phyloP scores from a whole-genome alignment of 2,329 filamentous ascomycete genomes.

The Fusarium sp. region DNA sequence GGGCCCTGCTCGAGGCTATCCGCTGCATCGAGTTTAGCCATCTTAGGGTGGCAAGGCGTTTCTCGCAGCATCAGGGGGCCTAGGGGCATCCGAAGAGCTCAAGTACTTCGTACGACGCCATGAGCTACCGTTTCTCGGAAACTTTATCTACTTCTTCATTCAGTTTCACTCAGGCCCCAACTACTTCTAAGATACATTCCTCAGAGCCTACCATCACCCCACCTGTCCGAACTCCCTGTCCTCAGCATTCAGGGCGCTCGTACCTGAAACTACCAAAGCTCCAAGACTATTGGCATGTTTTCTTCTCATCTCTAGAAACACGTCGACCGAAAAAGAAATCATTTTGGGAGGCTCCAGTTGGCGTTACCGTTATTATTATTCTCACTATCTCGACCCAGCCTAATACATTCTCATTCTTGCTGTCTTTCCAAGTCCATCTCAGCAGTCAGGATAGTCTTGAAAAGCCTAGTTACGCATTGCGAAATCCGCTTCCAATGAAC shows the following conservation, averaged over 20 bases:
- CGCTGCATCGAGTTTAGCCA: too few relatives aligned
- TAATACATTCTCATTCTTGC: background rate
- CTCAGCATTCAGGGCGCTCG: background rate
- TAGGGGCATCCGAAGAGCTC: too few relatives aligned
- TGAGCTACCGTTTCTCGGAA: background rate
- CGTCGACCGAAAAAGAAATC: too few relatives aligned
- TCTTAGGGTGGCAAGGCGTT: too few relatives aligned
- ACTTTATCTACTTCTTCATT: too few relatives aligned
- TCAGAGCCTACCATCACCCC: too few relatives aligned
- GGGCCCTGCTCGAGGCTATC: too few relatives aligned
- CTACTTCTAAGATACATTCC: background rate
- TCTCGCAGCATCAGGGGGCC: too few relatives aligned
- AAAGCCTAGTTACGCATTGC: accelerated
- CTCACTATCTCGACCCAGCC: background rate
- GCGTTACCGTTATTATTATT: too few relatives aligned
- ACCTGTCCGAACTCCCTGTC: background rate
- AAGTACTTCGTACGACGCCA: background rate
- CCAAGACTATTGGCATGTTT: background rate
- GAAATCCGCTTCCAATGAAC: background rate
- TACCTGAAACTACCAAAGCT: background rate
- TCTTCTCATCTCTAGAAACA: too few relatives aligned
- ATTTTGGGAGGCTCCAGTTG: too few relatives aligned
- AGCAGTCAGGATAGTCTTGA: background rate
- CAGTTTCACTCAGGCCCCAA: too few relatives aligned
- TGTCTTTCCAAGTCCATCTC: background rate